These are phyloP conservation scores for Nigrograna mackinnonii DNA, from an alignment of 2,329 filamentous ascomycete genomes.

Conservation along the genomic window DNA sequence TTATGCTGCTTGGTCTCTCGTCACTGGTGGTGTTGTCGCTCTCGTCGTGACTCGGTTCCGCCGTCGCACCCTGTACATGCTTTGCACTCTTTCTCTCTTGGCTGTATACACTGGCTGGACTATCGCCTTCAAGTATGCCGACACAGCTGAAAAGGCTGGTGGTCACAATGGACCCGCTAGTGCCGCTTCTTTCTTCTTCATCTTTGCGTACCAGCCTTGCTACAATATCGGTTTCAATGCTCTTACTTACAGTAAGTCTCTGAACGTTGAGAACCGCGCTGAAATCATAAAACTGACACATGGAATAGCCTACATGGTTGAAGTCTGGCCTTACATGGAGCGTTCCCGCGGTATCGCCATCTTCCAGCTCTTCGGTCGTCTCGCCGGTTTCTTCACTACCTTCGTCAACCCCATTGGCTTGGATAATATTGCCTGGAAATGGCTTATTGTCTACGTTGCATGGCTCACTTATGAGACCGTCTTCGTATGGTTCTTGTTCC, in stretches of 20 bases:
- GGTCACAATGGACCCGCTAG: conserved; percentile 36
- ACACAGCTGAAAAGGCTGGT: conserved; percentile 18
- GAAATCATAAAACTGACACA: background rate
- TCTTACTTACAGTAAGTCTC: conserved; percentile 54
- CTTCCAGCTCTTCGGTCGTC: conserved; percentile 65
- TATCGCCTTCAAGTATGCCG: conserved; percentile 54
- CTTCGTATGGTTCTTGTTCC: conserved; percentile 68
- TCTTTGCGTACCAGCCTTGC: conserved; percentile 46
- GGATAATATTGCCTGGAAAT: conserved; percentile 63
- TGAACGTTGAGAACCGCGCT: background rate
- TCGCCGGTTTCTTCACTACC: conserved; percentile 62
- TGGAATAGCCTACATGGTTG: conserved; percentile 54
- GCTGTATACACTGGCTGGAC: conserved; percentile 31
- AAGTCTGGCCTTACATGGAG: conserved; percentile 51
- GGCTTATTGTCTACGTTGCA: conserved; percentile 63
- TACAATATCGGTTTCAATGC: conserved; percentile 68
- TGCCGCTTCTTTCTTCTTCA: conserved; percentile 52
- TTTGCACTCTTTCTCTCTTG: conserved; percentile 32
- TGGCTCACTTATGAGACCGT: conserved; percentile 62
- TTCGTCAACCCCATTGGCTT: conserved; percentile 65
- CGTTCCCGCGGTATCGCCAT: conserved; percentile 51
- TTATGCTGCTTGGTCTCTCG: conserved; percentile 61
- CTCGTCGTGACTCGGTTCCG: conserved; percentile 57
- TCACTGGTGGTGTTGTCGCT: conserved; percentile 57
- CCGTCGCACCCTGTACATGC: conserved; percentile 58